Base-by-base conservation (phyloP, 768 basidiomycete species). In the Termitomyces eurrhizus region DNA sequence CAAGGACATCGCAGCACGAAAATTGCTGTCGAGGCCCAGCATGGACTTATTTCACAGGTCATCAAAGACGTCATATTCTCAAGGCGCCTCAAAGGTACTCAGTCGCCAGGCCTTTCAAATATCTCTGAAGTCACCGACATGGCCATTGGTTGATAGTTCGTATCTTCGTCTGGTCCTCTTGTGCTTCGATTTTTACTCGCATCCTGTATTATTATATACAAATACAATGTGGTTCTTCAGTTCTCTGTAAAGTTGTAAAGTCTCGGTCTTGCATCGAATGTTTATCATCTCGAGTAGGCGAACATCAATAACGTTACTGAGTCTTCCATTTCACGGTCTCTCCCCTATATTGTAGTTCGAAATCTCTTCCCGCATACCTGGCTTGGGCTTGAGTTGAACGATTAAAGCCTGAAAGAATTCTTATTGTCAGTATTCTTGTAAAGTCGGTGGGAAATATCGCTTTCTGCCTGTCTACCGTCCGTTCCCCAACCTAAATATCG, bases 1-100 rank as follows among this genome's bases (percentile, higher is more conserved):
- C 32, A 24, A 39, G 4, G 35, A 12, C 41, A 56, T 56, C 50
- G 32, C 67, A 98, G 95, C 70, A 88, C 86, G 44, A 94, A 91
- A 67, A 93, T 98, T 57, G 87, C 94, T 0, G 82, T 88, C 4
- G 95, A 98, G 70, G 92, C 92, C 1, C 93, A 96, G 66, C 95
- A 98, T 66, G 95, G 94, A 1, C 84, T 98, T 57, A 94, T 97
- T 62, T 81, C 94, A 2, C 95, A 98, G 70, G 86, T 96, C 6
- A 81, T 98, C 70, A 98, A 98, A 71, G 94, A 96, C 63, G 83
- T 93, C 48, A 83, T 98, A 44, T 97, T 98, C 70, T 93, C 91
- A 12, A 78, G 78, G 74, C 77, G 80, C 14, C 83, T 80, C 13
- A 74, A 72, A 61, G 60, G 60, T 44, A 62, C 57, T 51, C 64